These are phyloP conservation scores for Usnea hakonensis DNA, from an alignment of 495 filamentous ascomycete species.

Conservation along the genomic window DNA sequence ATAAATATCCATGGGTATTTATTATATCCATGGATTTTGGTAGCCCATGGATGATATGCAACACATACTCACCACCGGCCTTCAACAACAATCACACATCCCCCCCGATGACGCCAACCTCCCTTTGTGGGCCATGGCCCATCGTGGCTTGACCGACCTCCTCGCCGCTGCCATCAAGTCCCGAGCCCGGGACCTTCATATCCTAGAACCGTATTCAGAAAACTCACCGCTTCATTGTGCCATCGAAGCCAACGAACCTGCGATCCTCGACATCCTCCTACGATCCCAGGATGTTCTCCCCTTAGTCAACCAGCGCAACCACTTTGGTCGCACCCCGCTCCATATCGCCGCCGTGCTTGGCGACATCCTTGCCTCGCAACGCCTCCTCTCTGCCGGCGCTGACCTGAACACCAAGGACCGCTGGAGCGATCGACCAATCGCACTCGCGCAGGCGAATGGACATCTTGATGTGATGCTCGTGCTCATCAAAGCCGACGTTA, in stretches of 20 bases:
- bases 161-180: not conserved
- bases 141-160: not conserved
- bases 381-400: slow-evolving; percentile 8
- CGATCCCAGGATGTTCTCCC: not conserved
- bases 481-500: not conserved
- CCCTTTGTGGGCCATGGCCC: slow-evolving; percentile 6
- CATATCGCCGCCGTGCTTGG: slow-evolving; percentile 3
- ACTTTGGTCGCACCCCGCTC: slow-evolving; percentile 13
- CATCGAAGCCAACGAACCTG: not conserved
- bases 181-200: not conserved
- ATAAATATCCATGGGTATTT: too few species aligned
- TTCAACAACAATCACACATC: too few species aligned
- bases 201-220: not conserved
- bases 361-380: slow-evolving; percentile 7
- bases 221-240: slow-evolving; percentile 1
- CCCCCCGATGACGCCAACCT: not conserved
- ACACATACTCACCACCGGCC: too few species aligned
- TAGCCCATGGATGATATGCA: too few species aligned
- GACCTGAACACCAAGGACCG: slow-evolving; percentile 2
- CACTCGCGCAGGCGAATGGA: not conserved
- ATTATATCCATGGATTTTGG: too few species aligned
- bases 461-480: slow-evolving; percentile 1
- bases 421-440: not conserved
- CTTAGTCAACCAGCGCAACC: slow-evolving; percentile 11
- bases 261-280: not conserved